A percentile compares a stretch with the other conserved stretches of the same genome.
Evolutionary conservation across 106 monocot species (phyloP).

Genomic region (Posidonia australis): DNA sequence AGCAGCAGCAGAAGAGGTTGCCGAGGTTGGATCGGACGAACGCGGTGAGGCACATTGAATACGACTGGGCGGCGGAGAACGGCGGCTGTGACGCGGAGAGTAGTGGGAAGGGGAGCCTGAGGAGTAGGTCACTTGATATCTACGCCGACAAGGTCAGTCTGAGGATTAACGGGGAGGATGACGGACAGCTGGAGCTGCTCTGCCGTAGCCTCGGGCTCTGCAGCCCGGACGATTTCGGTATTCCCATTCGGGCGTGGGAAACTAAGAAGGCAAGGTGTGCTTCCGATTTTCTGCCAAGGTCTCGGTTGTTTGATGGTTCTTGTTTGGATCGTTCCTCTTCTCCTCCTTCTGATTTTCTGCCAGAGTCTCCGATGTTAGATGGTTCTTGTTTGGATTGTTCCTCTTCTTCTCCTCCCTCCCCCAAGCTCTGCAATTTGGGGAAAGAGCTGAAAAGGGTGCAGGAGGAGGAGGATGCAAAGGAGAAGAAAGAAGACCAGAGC

Average conservation of each 20-base stretch:
- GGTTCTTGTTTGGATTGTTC: neutral
- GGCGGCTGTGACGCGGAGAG: neutral
- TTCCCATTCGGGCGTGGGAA: slow-evolving; percentile 50
- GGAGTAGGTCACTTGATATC: slow-evolving; percentile 26
- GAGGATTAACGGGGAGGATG: slow-evolving; percentile 21
- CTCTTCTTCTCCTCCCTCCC: neutral
- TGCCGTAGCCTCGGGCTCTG: slow-evolving; percentile 45
- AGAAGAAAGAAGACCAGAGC: neutral
- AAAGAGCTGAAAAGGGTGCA: neutral
- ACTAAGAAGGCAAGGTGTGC: slow-evolving; percentile 23
- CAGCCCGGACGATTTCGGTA: slow-evolving; percentile 70
- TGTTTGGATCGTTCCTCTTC: neutral
- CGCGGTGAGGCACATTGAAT: slow-evolving; percentile 59
- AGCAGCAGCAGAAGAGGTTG: neutral
- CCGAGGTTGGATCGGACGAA: slow-evolving; percentile 53
- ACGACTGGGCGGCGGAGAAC: slow-evolving; percentile 16
- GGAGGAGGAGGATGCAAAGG: slow-evolving; percentile 6
- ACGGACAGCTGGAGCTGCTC: slow-evolving; percentile 55
- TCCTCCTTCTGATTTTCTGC: neutral
- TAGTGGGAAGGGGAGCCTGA: slow-evolving; percentile 2
- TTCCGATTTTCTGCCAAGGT: slow-evolving; percentile 8
- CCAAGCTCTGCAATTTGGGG: too few species aligned
- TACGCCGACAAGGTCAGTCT: neutral
- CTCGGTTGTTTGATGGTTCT: neutral
- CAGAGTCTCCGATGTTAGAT: neutral